These are phyloP conservation scores for Nitzschia sp. DNA, from an alignment of 108 stramenopile species.

Conservation along the genomic window DNA sequence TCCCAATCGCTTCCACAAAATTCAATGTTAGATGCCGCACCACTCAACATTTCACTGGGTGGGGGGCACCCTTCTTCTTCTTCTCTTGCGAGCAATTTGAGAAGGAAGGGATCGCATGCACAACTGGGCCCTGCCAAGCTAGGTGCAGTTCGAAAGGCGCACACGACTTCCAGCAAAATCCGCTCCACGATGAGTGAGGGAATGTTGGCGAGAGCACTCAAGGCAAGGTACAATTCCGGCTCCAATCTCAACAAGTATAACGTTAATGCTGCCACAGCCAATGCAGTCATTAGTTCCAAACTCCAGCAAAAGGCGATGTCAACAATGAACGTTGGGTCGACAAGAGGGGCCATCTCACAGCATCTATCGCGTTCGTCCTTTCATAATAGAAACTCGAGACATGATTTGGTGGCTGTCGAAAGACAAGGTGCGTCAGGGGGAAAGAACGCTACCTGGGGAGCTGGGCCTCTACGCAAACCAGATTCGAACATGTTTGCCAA, in stretches of 20 bases:
- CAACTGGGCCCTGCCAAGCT: not conserved
- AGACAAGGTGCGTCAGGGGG: constrained; percentile 5
- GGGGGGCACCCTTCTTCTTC: not conserved
- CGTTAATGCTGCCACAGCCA: constrained; percentile 8
- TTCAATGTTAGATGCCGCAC: constrained; percentile 18
- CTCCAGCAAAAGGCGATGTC: constrained; percentile 18
- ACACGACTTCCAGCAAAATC: constrained; percentile 15
- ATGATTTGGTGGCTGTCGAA: constrained; percentile 1
- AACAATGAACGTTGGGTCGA: not conserved
- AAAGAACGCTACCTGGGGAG: constrained; percentile 16
- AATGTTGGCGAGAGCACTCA: constrained; percentile 28
- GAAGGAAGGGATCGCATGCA: constrained; percentile 17
- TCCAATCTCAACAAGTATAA: constrained; percentile 10
- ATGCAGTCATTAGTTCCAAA: constrained; percentile 5
- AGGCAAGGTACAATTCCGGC: constrained; percentile 31
- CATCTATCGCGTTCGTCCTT: constrained; percentile 1
- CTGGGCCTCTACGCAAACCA: constrained; percentile 9
- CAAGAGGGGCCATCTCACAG: not conserved
- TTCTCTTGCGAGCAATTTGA: constrained; percentile 3
- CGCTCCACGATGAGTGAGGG: constrained; percentile 26
- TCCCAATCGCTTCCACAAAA: not conserved
- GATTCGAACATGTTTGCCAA: constrained; percentile 13
- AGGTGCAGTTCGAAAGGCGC: constrained; percentile 12
- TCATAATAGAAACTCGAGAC: not conserved
- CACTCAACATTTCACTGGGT: constrained; percentile 20